Base-by-base conservation (phyloP, 129 eudicot genomes). In the Pseudognaphalium luteoalbum region DNA sequence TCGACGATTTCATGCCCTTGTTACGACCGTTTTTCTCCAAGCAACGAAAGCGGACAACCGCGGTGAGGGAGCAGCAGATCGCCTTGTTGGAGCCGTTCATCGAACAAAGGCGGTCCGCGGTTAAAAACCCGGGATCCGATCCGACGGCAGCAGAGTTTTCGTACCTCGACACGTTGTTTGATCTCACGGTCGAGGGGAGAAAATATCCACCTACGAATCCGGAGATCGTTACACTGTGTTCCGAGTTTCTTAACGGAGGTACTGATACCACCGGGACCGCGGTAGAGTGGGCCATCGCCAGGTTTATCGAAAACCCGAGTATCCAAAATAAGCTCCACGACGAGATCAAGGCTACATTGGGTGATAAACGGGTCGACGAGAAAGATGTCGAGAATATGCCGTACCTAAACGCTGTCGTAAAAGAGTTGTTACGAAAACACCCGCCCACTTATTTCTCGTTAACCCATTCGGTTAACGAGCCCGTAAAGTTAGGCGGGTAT, bases 251-350 rank as follows among this genome's bases (percentile, higher is more conserved):
- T 6, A 91, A 91, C 64, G 97, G 97, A 21, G 97, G 97, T 2
- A 88, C 97, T 3, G 97, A 91, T 71, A 88, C 97, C 11, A 91
- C 97, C 5, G 97, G 74, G 11, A 91, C 97, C 1, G 97, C 95
- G 16, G 74, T 91, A 34, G 97, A 91, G 78, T 91, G 97, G 97
- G 97, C 88, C 47, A 81, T 91, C 6, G 97, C 83, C 4, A 63
- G 97, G 77, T 39, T 91, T 19, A 88, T 91, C 16, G 95, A 88
- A 25, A 91, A 86, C 70, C 95, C 95, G 2, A 7, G 25, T 12
- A 81, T 91, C 19, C 97, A 91, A 25, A 9, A 81, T 0, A 78
- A 78, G 66, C 77, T 91, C 3, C 77, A 78, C 71, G 85, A 85
- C 0, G 97, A 88, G 72, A 87, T 91, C 61, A 76, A 78, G 7